A percentile compares a stretch with the other conserved stretches of the same genome.
These are phyloP conservation scores for California macrophylla DNA, from an alignment of 441 rosid species.

Conservation along the genomic window DNA sequence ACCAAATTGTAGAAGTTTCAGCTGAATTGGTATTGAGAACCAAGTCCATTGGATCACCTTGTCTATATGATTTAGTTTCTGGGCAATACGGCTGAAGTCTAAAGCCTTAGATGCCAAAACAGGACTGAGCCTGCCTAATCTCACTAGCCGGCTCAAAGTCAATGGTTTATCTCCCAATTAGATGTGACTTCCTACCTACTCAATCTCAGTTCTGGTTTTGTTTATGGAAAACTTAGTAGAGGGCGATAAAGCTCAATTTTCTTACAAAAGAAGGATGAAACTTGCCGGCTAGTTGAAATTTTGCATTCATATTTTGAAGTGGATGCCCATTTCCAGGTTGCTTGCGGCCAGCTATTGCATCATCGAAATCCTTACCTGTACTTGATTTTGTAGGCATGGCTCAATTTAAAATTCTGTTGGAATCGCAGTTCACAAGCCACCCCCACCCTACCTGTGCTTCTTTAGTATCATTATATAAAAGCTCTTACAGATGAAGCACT, in stretches of 20 bases:
- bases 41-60: conserved; percentile 5
- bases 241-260: background rate
- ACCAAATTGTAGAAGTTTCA: background rate
- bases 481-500: background rate
- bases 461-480: background rate
- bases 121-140: background rate
- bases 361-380: conserved; percentile 5
- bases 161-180: conserved; percentile 10
- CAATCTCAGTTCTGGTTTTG: background rate
- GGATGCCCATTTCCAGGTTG: background rate
- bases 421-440: conserved; percentile 33
- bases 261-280: background rate
- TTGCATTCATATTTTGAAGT: background rate
- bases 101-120: background rate
- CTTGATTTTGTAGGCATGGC: background rate
- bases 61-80: background rate
- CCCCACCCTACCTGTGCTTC: conserved; percentile 30
- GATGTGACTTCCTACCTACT: conserved; percentile 13
- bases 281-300: conserved; percentile 16
- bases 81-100: background rate
- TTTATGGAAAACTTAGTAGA: background rate
- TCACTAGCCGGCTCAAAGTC: conserved; percentile 7
- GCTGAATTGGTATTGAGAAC: background rate
- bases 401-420: background rate
- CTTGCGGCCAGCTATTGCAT: conserved; percentile 23